Evolutionary conservation across 1,139 yeast genomes (phyloP).

Genomic region (Sugiyamaella xylanicola): DNA sequence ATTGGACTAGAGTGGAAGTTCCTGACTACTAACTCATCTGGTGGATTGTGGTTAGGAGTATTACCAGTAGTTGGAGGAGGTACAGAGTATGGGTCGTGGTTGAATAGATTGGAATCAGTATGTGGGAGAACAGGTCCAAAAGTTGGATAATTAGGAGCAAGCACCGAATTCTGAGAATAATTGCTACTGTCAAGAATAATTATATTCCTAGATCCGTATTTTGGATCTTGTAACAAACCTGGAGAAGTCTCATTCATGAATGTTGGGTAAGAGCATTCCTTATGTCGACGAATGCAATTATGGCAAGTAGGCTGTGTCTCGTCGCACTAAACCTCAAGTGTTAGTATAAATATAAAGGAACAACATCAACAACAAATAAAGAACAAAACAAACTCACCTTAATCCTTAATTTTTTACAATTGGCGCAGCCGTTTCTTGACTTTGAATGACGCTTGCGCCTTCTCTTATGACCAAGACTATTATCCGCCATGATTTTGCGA

Average conservation of each 20-base stretch:
- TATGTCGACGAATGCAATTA: constrained; percentile 52
- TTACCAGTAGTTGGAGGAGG: not conserved
- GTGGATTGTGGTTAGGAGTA: not conserved
- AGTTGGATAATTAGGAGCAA: not conserved
- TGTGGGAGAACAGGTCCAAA: not conserved
- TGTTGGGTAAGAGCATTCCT: constrained; percentile 29
- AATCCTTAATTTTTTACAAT: constrained; percentile 78
- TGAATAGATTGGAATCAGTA: not conserved
- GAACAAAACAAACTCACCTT: constrained; percentile 50
- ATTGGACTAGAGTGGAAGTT: not conserved
- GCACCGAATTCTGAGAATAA: not conserved
- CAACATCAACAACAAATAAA: not conserved
- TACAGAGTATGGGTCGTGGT: not conserved
- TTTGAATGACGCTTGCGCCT: constrained; percentile 78
- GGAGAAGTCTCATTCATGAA: not conserved
- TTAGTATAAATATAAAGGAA: not conserved
- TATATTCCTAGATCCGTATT: constrained; percentile 1
- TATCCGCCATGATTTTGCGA: constrained; percentile 1
- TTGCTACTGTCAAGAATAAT: not conserved
- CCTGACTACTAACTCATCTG: not conserved
- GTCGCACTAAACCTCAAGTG: constrained; percentile 54
- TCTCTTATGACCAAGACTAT: constrained; percentile 24
- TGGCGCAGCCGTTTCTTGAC: constrained; percentile 76
- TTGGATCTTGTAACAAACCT: not conserved
- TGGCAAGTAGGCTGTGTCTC: constrained; percentile 69